These are phyloP conservation scores for Nicotiana otophora DNA, from an alignment of 257 asterid genomes.

Conservation along the genomic window DNA sequence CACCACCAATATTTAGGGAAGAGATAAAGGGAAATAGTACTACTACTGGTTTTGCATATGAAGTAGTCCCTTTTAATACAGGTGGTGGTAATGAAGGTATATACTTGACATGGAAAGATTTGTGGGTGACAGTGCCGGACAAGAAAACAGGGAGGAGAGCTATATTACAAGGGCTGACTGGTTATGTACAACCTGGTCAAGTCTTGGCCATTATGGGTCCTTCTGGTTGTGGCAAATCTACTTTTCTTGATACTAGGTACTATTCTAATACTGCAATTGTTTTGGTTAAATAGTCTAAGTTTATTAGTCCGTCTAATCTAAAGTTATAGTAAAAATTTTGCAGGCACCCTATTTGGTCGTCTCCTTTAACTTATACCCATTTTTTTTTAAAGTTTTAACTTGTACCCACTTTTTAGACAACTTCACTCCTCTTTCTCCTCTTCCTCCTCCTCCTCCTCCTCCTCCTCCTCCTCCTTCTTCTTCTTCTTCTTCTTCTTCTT, in stretches of 20 bases:
- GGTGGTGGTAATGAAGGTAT: slow-evolving; percentile 21
- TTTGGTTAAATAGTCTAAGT: too few relatives aligned
- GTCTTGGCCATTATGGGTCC: slow-evolving; percentile 65
- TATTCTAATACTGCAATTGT: too few relatives aligned
- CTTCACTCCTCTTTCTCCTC: too few relatives aligned
- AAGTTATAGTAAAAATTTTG: too few relatives aligned
- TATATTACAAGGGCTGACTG: slow-evolving; percentile 43
- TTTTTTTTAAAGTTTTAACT: too few relatives aligned
- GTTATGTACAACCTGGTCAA: slow-evolving; percentile 48
- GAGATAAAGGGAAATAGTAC: background rate
- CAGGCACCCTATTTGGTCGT: too few relatives aligned
- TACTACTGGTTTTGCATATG: background rate
- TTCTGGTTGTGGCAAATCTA: slow-evolving; percentile 64
- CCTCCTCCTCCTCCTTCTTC: too few relatives aligned
- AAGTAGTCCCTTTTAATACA: background rate
- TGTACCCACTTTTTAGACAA: too few relatives aligned
- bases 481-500: too few relatives aligned
- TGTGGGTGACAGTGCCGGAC: slow-evolving; percentile 48
- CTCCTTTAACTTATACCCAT: too few relatives aligned
- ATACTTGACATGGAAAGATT: slow-evolving; percentile 47
- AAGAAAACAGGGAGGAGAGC: slow-evolving; percentile 29
- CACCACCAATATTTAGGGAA: background rate
- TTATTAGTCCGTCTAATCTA: too few relatives aligned
- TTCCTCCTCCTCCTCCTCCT: too few relatives aligned
- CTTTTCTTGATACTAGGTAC: slow-evolving; percentile 54